A percentile compares a stretch with the other conserved stretches of the same genome.
Evolutionary conservation across 257 asterid genomes (phyloP).

Genomic region (Ligustrum vulgare): DNA sequence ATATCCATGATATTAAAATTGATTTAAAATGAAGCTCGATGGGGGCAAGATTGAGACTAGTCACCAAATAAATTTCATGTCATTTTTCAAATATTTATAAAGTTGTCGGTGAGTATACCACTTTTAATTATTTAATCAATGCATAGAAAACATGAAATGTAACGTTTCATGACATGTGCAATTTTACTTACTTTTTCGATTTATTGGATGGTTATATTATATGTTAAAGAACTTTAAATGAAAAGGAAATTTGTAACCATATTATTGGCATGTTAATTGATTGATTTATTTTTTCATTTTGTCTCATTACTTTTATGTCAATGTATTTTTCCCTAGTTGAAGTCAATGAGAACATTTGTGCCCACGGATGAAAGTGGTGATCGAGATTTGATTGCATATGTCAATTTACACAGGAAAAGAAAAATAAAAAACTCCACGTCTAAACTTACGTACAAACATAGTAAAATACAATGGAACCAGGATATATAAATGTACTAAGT

Average conservation of each 20-base stretch:
- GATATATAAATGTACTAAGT: no score
- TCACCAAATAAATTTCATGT: background rate
- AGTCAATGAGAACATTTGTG: no score
- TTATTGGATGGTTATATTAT: background rate
- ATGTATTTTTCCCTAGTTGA: no score
- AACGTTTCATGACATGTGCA: background rate
- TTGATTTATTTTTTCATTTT: no score
- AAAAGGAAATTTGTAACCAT: background rate
- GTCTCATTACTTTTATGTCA: no score
- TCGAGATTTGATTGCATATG: background rate
- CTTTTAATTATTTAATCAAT: background rate
- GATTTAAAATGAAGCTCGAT: background rate
- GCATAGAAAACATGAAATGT: constrained; percentile 7
- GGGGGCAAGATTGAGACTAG: constrained; percentile 6
- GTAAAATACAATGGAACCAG: no score
- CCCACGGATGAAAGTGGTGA: background rate
- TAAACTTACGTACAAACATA: no score
- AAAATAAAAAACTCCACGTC: background rate
- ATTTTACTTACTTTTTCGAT: background rate
- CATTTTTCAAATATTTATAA: background rate
- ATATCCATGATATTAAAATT: background rate
- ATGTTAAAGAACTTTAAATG: background rate
- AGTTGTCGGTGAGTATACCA: constrained; percentile 21
- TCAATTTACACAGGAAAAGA: background rate
- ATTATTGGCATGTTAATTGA: background rate